These are phyloP conservation scores for Colletotrichum chlorophyti DNA, from an alignment of 2,329 filamentous ascomycete species.

Conservation along the genomic window DNA sequence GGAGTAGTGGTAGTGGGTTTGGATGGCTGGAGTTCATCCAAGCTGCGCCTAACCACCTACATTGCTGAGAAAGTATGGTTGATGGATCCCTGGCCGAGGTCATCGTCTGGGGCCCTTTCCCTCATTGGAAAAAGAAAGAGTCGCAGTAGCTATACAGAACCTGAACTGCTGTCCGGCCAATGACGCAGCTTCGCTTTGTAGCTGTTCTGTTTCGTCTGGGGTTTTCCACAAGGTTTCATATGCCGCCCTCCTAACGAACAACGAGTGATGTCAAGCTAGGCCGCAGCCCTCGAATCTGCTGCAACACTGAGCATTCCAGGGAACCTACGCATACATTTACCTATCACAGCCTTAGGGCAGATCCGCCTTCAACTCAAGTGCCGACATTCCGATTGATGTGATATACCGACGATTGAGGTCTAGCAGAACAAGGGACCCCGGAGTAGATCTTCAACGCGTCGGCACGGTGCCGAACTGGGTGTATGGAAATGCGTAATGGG, in stretches of 20 bases:
- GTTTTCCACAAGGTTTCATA: too few relatives aligned
- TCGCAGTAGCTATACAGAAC: too few relatives aligned
- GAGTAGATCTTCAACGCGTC: neutral
- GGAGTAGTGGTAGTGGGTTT: neutral
- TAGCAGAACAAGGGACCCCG: neutral
- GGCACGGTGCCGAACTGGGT: conserved; percentile 12
- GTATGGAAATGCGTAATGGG: neutral
- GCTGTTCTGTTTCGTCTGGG: too few relatives aligned
- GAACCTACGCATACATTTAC: too few relatives aligned
- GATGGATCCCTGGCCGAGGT: neutral
- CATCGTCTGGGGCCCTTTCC: too few relatives aligned
- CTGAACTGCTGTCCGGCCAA: too few relatives aligned
- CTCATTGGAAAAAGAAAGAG: neutral
- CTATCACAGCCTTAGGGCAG: too few relatives aligned
- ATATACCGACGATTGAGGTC: neutral
- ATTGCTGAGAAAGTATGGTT: conserved; percentile 19
- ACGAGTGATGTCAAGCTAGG: too few relatives aligned
- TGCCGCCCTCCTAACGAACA: too few relatives aligned
- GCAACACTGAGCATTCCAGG: too few relatives aligned
- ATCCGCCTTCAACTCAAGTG: neutral
- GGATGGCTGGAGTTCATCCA: conserved; percentile 10
- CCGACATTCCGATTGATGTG: neutral
- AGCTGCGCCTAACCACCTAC: conserved; percentile 1
- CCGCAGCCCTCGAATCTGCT: too few relatives aligned
- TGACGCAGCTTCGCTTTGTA: too few relatives aligned